Evolutionary conservation across 768 basidiomycete species (phyloP).

Genomic region (Leccinum sublutescens): DNA sequence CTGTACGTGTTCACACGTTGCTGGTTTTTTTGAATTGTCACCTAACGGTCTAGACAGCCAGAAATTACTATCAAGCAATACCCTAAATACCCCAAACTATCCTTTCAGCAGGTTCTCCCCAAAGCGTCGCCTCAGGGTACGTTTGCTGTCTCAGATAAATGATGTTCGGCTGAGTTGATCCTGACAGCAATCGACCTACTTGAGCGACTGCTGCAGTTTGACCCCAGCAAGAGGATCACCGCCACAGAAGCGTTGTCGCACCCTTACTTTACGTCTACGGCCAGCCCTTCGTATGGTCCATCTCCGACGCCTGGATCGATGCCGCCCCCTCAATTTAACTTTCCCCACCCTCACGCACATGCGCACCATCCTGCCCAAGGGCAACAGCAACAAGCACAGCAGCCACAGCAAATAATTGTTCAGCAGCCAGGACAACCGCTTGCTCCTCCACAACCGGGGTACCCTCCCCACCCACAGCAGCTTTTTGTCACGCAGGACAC

Average conservation of each 20-base stretch:
- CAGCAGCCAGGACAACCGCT: constrained; percentile 40
- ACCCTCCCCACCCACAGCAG: constrained; percentile 33
- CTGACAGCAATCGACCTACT: constrained; percentile 81
- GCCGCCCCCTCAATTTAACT: constrained; percentile 68
- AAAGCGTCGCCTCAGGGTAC: constrained; percentile 84
- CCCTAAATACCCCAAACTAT: constrained; percentile 83
- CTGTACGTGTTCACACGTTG: constrained; percentile 48
- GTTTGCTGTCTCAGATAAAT: constrained; percentile 1
- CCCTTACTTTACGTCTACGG: constrained; percentile 78
- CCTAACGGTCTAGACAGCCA: constrained; percentile 47
- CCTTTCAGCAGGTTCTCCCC: constrained; percentile 76
- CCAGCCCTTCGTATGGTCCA: constrained; percentile 32
- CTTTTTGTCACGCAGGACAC: constrained; percentile 34
- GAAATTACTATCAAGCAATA: constrained; percentile 83
- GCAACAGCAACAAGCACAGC: constrained; percentile 48
- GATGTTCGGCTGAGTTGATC: constrained; percentile 4
- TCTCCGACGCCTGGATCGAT: constrained; percentile 51
- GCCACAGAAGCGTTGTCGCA: constrained; percentile 91
- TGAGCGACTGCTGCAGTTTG: constrained; percentile 93
- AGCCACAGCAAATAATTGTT: constrained; percentile 36
- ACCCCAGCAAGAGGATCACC: constrained; percentile 87
- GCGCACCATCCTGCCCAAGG: constrained; percentile 45
- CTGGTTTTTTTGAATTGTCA: not conserved
- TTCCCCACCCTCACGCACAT: constrained; percentile 60
- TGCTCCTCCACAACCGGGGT: constrained; percentile 33